phyloP scores from a whole-genome alignment of 2,329 filamentous ascomycete genomes.

The Verticillium dahliae region DNA sequence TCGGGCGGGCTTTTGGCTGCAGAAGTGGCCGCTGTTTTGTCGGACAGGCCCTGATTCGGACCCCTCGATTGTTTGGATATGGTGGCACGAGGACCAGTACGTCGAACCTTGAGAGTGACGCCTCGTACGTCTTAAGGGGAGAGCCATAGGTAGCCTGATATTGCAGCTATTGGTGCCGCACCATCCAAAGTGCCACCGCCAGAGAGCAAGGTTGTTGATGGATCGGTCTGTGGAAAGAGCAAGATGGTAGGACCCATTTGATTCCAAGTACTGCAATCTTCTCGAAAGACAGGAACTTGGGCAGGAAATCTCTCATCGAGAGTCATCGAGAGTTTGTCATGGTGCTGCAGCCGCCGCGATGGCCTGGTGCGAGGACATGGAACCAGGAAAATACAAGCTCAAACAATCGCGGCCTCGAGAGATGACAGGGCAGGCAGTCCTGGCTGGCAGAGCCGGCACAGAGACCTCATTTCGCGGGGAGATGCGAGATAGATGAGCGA shows the following conservation, averaged over 20 bases:
- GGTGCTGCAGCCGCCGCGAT: not conserved
- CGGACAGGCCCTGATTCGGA: not conserved
- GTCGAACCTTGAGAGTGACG: not conserved
- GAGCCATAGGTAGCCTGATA: not conserved
- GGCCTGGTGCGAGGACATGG: not conserved
- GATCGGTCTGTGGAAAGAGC: not conserved
- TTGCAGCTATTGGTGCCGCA: too few species aligned
- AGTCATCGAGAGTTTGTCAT: not conserved
- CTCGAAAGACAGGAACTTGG: not conserved
- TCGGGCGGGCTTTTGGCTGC: not conserved
- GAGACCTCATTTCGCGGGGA: constrained; percentile 1
- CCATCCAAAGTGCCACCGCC: not conserved
- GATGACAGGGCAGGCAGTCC: not conserved
- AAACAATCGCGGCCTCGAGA: not conserved
- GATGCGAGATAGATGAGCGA: constrained; percentile 3
- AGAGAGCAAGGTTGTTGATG: not conserved
- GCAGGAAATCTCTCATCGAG: not conserved
- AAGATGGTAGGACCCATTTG: not conserved
- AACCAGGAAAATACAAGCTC: not conserved
- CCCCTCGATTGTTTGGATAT: not conserved
- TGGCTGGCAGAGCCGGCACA: not conserved
- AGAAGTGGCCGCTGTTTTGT: not conserved
- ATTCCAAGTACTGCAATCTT: not conserved
- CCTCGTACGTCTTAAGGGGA: not conserved
- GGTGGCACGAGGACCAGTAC: not conserved